Conservation (phyloP, 192 early-diverging fungal genomes). For the Backusella luteola region DNA sequence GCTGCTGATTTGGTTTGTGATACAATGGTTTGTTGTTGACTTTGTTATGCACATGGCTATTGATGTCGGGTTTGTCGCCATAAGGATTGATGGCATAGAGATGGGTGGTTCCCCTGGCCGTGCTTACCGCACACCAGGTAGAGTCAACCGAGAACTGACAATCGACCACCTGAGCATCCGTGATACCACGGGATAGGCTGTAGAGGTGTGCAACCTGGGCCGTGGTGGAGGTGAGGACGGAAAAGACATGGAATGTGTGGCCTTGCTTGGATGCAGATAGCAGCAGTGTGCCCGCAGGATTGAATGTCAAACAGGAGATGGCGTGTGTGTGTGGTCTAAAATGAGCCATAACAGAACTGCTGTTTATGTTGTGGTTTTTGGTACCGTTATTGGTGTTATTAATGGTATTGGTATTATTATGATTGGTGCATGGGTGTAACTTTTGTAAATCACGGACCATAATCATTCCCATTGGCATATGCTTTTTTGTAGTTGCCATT, state of each 20-base stretch:
- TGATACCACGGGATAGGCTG: constrained; percentile 73
- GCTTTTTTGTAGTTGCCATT: not conserved
- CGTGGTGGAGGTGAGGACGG: constrained; percentile 39
- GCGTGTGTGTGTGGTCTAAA: constrained; percentile 71
- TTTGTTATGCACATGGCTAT: constrained; percentile 46
- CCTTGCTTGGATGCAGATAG: constrained; percentile 69
- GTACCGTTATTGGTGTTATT: not conserved
- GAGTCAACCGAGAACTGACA: constrained; percentile 67
- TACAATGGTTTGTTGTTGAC: constrained; percentile 36
- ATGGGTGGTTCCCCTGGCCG: constrained; percentile 72
- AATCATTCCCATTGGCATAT: not conserved
- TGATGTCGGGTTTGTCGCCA: constrained; percentile 52
- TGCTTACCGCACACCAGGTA: constrained; percentile 73
- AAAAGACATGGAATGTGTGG: constrained; percentile 73
- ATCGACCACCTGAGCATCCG: constrained; percentile 68
- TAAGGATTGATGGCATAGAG: constrained; percentile 67
- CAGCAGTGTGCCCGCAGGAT: constrained; percentile 59
- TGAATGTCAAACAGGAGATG: constrained; percentile 61
- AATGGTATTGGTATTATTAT: not conserved
- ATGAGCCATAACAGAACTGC: constrained; percentile 49
- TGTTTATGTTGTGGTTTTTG: not conserved
- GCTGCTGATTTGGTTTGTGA: constrained; percentile 17
- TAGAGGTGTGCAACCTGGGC: constrained; percentile 55
- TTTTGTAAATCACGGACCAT: not conserved
- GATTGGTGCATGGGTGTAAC: not conserved